These are phyloP conservation scores for Chrysanthemum makinoi DNA, from an alignment of 129 eudicot species.

Conservation along the genomic window DNA sequence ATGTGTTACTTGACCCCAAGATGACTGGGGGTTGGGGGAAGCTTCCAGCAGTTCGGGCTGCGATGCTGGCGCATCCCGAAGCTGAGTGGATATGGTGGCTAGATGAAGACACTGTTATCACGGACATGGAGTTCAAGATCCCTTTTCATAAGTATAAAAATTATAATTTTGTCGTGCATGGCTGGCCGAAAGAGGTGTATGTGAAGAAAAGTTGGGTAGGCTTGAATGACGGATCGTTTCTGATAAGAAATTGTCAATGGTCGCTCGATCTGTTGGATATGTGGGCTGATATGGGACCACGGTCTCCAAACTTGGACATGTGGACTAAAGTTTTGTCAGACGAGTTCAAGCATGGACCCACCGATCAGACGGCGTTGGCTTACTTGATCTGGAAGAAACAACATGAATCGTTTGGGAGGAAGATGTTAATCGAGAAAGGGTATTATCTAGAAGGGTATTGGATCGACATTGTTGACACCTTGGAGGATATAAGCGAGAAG, in stretches of 20 bases:
- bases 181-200: background rate
- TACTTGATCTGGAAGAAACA: background rate
- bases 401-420: background rate
- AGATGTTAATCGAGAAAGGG: background rate
- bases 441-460: background rate
- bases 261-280: background rate
- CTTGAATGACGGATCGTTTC: background rate
- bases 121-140: background rate
- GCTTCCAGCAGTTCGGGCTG: background rate
- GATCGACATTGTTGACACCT: background rate
- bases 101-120: background rate
- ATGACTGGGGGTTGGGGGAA: background rate
- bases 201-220: background rate
- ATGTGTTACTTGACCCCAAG: background rate
- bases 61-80: background rate
- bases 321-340: background rate
- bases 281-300: constrained; percentile 2
- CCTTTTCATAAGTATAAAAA: background rate
- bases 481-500: background rate
- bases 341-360: background rate
- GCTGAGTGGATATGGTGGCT: constrained; percentile 3
- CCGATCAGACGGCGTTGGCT: background rate
- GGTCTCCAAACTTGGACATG: background rate
- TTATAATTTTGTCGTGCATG: background rate
- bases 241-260: background rate